These are phyloP conservation scores for Kluyveromyces aestuarii DNA, from an alignment of 805 yeast species.

Conservation along the genomic window DNA sequence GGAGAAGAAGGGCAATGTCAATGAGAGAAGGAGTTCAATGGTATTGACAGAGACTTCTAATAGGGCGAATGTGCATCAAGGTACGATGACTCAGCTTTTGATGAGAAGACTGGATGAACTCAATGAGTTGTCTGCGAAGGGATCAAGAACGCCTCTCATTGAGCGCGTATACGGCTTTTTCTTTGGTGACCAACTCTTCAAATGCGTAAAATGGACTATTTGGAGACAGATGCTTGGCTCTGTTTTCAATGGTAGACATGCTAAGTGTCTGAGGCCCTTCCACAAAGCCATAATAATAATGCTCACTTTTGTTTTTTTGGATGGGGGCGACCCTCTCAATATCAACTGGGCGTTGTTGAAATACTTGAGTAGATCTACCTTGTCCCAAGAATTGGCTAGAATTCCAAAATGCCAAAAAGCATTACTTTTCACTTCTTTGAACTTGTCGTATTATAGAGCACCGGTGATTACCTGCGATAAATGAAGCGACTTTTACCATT, in stretches of 20 bases:
- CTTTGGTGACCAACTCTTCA: constrained; percentile 14
- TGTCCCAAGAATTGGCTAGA: constrained; percentile 1
- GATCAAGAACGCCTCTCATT: constrained; percentile 8
- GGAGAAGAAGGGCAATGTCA: background rate
- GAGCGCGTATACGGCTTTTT: constrained; percentile 17
- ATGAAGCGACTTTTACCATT: background rate
- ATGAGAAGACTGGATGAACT: constrained; percentile 19
- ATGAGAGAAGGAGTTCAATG: background rate
- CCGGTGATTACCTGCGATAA: background rate
- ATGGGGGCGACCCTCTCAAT: constrained; percentile 13
- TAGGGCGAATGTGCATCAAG: constrained; percentile 3
- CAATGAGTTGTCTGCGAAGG: constrained; percentile 12
- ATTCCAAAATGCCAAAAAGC: constrained; percentile 4
- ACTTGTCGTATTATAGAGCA: constrained; percentile 7
- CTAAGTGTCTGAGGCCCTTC: constrained; percentile 5
- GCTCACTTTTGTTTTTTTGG: constrained; percentile 15
- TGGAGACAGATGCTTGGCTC: constrained; percentile 18
- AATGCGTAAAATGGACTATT: constrained; percentile 20
- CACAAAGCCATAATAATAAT: constrained; percentile 14
- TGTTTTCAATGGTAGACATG: constrained; percentile 1
- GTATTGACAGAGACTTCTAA: constrained; percentile 5
- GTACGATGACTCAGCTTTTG: constrained; percentile 10
- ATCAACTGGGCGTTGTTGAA: constrained; percentile 15
- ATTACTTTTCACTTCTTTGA: constrained; percentile 9
- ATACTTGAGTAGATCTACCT: constrained; percentile 10